Evolutionary conservation across 164 flowering plant species (phyloP).

Genomic region (Malania oleifera): DNA sequence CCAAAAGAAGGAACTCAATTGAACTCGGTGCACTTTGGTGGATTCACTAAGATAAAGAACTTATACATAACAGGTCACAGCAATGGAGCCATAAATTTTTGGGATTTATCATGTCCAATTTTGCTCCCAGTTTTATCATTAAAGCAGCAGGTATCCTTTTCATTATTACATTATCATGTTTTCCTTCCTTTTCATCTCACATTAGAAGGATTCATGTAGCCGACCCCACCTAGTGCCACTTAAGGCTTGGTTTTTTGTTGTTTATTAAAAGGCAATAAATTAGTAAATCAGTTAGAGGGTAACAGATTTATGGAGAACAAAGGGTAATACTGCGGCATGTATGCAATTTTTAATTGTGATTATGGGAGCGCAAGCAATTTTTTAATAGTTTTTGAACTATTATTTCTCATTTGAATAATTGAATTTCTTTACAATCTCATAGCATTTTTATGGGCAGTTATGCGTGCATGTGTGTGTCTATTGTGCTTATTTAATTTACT

Average conservation of each 20-base stretch:
- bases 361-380: neutral
- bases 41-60: conserved; percentile 55
- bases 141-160: conserved; percentile 59
- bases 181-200: neutral
- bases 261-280: too few relatives aligned
- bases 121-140: conserved; percentile 49
- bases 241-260: neutral
- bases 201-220: neutral
- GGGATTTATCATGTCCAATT: conserved; percentile 75
- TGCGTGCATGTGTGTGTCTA: too few relatives aligned
- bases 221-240: neutral
- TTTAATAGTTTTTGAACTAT: neutral
- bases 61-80: conserved; percentile 81
- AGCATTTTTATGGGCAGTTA: too few relatives aligned
- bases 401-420: neutral
- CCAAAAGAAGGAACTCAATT: conserved; percentile 39
- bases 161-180: neutral
- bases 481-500: conserved; percentile 9
- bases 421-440: too few relatives aligned
- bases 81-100: conserved; percentile 72
- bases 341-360: neutral
- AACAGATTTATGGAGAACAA: neutral
- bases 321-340: neutral
- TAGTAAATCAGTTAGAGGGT: neutral
- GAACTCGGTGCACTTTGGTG: conserved; percentile 30